Evolutionary conservation across 352 stramenopile species (phyloP), one percentile per base, ranked within the genome.

Genomic region (Globisporangium rhizosaccharum): DNA sequence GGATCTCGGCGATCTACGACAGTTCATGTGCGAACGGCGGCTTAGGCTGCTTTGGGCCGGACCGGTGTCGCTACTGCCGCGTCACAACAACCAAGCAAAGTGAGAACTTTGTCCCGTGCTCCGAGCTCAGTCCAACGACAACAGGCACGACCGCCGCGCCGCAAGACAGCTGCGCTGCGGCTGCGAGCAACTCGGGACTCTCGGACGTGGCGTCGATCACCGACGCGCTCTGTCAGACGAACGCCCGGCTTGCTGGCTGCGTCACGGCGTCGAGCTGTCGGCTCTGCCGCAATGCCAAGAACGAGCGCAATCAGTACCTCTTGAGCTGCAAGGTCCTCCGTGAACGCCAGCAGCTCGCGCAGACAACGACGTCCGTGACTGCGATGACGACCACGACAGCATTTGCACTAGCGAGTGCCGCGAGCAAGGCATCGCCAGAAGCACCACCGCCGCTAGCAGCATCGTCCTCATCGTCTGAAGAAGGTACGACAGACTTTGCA

Each of bases 201-300:
- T n/a, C 57, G 15, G 52, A 57, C 6, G 66, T 88, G n/a, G 79
- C 67, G 42, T 86, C 66, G 42, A 65, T 88, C 26, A 57, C 39
- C 18, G 72, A 88, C n/a, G 45, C 56, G 2, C 63, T 57, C 1
- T 90, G 76, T 52, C 72, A 75, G 42, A 54, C 61, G 1, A 66
- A 59, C 5, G 66, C 64, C n/a, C 60, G 39, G 0, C 52, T 78
- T 20, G 14, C 73, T 9, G 77, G 81, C 17, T 90, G 77, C 54
- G 72, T 76, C 8, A 53, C 61, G 26, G 55, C 59, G 8, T 80
- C 81, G 17, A 68, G 55, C 15, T 89, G 81, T 50, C 79, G 70
- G 37, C 49, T 91, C 10, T 90, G 81, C 47, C 68, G 71, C 30
- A 68, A 71, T 14, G 55, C n/a, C 52, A 89, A 91, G 66, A 85